Evolutionary conservation across 805 yeast genomes (phyloP).

Genomic region (Wickerhamiella parazyma): DNA sequence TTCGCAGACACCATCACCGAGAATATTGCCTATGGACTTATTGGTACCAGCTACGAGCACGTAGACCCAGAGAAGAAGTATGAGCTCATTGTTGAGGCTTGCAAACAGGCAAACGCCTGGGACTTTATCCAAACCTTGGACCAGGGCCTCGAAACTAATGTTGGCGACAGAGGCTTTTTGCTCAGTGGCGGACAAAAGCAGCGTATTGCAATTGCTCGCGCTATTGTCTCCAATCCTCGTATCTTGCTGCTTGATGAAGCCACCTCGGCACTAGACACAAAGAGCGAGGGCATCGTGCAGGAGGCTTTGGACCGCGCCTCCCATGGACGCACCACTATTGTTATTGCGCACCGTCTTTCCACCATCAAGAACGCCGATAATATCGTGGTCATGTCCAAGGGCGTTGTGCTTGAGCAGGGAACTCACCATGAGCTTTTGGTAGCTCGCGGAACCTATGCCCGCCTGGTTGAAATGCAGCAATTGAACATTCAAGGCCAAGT

Average conservation of each 20-base stretch:
- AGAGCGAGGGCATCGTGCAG: conserved; percentile 23
- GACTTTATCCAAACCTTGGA: conserved; percentile 42
- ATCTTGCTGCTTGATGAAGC: conserved; percentile 47
- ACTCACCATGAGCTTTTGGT: conserved; percentile 24
- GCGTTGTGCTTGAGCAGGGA: conserved; percentile 34
- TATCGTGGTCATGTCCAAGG: conserved; percentile 31
- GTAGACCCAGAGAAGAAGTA: conserved; percentile 26
- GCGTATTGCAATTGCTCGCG: conserved; percentile 52
- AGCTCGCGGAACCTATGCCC: conserved; percentile 17
- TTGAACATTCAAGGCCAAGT: background rate
- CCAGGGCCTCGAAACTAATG: conserved; percentile 29
- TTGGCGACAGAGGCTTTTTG: conserved; percentile 34
- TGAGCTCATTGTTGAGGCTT: conserved; percentile 25
- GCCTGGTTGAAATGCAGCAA: conserved; percentile 22
- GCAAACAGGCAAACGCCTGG: conserved; percentile 26
- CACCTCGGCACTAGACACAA: conserved; percentile 39
- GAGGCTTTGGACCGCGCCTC: conserved; percentile 16
- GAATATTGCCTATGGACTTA: conserved; percentile 70
- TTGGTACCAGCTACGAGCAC: conserved; percentile 50
- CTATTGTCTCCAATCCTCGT: conserved; percentile 43
- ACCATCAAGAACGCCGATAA: conserved; percentile 36
- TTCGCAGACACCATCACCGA: conserved; percentile 78
- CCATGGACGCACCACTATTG: conserved; percentile 30
- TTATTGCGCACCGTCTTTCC: conserved; percentile 36
- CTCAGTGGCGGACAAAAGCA: conserved; percentile 58